These are phyloP conservation scores for Tetrastigma voinierianum DNA, from an alignment of 164 flowering plant species.

Conservation along the genomic window DNA sequence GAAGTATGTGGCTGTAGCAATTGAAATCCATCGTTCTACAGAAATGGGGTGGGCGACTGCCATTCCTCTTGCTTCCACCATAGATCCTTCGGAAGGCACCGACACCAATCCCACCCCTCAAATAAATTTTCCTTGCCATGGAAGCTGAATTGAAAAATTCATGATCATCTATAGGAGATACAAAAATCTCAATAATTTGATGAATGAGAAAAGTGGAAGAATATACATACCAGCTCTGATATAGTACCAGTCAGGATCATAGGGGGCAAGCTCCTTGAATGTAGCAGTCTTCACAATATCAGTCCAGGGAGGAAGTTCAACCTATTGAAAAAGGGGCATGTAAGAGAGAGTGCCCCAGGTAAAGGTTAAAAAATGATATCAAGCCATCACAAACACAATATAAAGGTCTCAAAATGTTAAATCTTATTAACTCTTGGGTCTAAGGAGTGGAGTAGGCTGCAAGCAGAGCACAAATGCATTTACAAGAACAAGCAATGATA, in stretches of 20 bases:
- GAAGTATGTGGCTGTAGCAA: conserved; percentile 82
- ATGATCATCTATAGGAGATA: too few species aligned
- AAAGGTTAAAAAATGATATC: background rate
- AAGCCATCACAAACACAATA: background rate
- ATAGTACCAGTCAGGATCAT: conserved; percentile 92
- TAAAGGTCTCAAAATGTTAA: background rate
- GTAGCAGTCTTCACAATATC: conserved; percentile 81
- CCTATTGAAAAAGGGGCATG: conserved; percentile 20
- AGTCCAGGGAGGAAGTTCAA: conserved; percentile 71
- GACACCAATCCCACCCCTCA: conserved; percentile 87
- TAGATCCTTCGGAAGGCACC: conserved; percentile 85
- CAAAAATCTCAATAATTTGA: background rate
- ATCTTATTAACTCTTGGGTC: background rate
- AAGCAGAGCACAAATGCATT: too few species aligned
- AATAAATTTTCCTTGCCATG: conserved; percentile 56
- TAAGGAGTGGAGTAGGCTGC: too few species aligned
- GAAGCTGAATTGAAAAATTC: conserved; percentile 44
- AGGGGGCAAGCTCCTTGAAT: conserved; percentile 87
- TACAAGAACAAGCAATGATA: too few species aligned
- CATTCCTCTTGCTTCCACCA: conserved; percentile 92
- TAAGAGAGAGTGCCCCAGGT: too few species aligned
- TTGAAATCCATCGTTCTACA: conserved; percentile 89
- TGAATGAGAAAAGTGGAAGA: background rate
- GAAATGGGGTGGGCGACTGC: conserved; percentile 87
- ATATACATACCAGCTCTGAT: conserved; percentile 71